Evolutionary conservation across 2,329 filamentous ascomycete genomes (phyloP).

Genomic region (Rutstroemia sp.): DNA sequence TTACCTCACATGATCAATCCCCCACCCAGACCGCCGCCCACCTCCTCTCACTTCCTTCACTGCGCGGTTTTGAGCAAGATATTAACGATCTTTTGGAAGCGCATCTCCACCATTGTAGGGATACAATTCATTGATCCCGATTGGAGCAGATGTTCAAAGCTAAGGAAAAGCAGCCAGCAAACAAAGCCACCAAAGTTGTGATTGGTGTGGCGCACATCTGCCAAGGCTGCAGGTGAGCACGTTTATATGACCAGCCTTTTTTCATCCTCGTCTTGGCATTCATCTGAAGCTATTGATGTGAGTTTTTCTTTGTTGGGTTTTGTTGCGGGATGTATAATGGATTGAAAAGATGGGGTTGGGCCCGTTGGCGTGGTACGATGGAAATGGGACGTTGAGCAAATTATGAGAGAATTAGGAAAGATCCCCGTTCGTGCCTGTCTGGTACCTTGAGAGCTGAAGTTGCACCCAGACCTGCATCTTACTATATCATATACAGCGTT

Average conservation of each 20-base stretch:
- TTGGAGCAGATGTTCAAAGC: neutral
- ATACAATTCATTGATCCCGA: neutral
- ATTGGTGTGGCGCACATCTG: no score
- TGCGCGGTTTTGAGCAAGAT: neutral
- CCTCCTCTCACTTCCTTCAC: neutral
- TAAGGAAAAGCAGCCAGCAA: no score
- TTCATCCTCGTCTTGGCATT: neutral
- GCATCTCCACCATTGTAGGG: no score
- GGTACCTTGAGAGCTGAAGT: no score
- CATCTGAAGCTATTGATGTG: neutral
- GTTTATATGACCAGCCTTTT: neutral
- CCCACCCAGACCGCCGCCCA: neutral
- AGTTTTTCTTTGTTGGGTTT: no score
- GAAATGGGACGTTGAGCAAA: neutral
- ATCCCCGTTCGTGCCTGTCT: no score
- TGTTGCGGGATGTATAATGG: neutral
- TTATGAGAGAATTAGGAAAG: conserved; percentile 2
- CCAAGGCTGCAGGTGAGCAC: conserved; percentile 2
- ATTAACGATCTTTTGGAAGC: neutral
- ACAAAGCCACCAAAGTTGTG: no score
- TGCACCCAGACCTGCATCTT: neutral
- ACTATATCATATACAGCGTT: neutral
- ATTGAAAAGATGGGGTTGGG: neutral
- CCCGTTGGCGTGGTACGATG: neutral
- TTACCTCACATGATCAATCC: neutral